These are phyloP conservation scores for Pythium folliculosum DNA, from an alignment of 352 stramenopile species.

Conservation along the genomic window DNA sequence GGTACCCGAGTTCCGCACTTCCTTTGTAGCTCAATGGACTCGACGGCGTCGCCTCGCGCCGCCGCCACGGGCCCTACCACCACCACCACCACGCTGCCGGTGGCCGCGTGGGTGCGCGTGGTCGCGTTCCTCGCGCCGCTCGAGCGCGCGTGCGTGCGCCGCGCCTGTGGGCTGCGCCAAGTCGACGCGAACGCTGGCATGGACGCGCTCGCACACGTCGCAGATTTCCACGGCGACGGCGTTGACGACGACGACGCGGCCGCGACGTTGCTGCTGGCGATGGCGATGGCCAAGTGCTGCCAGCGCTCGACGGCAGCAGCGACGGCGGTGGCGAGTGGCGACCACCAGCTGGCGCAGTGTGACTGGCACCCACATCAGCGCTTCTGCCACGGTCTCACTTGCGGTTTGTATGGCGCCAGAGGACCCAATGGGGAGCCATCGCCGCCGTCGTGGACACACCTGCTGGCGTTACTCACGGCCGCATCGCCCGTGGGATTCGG, in stretches of 20 bases:
- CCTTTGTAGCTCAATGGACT: neutral
- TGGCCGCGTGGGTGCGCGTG: neutral
- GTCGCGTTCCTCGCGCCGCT: slow-evolving; percentile 11
- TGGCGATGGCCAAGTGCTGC: neutral
- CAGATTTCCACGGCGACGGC: slow-evolving; percentile 4
- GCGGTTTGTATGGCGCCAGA: neutral
- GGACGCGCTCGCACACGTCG: slow-evolving; percentile 1
- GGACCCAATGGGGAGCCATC: slow-evolving; percentile 9
- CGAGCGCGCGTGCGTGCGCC: slow-evolving; percentile 10
- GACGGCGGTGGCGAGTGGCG: too few species aligned
- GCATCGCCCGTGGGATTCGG: neutral
- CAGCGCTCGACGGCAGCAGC: too few species aligned
- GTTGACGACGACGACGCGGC: neutral
- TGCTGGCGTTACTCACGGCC: slow-evolving; percentile 1
- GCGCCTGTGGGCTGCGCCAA: neutral
- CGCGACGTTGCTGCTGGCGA: neutral
- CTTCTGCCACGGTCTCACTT: slow-evolving; percentile 5
- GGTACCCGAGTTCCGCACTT: neutral
- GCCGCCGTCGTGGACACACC: neutral
- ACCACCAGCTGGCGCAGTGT: neutral
- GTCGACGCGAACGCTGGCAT: neutral
- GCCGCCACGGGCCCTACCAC: neutral
- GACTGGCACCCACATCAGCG: neutral
- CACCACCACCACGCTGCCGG: neutral
- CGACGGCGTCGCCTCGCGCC: neutral